Base-by-base conservation (phyloP, 2,329 filamentous ascomycete species). In the Fusarium begoniae region DNA sequence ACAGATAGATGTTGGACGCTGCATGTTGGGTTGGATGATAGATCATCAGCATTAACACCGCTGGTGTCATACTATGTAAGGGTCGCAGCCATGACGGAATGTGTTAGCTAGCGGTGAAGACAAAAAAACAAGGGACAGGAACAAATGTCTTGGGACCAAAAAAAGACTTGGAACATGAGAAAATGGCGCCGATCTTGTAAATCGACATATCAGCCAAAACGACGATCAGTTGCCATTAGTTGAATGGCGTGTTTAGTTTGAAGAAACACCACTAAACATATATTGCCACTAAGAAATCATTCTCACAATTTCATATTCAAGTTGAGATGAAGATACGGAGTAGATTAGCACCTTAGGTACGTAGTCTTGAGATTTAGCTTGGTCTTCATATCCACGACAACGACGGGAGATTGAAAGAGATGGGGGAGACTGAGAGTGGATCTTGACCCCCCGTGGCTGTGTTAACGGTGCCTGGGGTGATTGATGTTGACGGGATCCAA, bases 371-470 rank as follows among this genome's bases (percentile, higher is more conserved):
- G 41, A 20, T 30, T 41, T 28, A n/a, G 41, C n/a, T n/a, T 44
- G n/a, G 28, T 32, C 41, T 43, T 44, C 12, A 41, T 65, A 47
- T 45, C 26, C 63, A 68, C 22, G 63, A 68, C 54, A 68, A 69
- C 38, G 26, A 35, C 14, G 32, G 32, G 32, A 55, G 66, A 69
- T 69, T 63, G 47, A 53, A 38, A 43, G 51, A 55, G 51, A 65
- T 28, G 69, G 61, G 44, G 56, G 56, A 48, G 37, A 63, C 59
- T 69, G 71, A 44, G 37, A 63, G 68, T 69, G 71, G 71, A 60
- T 57, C 72, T 56, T 43, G 10, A 28, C 40, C 72, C 71, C 71
- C 68, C 32, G 68, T 74, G 72, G 72, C 72, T 74, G 72, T 69
- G 72, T 51, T 59, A 63, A 60, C 59, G 51, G 68, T 69, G 53